Base-by-base conservation (phyloP, 768 basidiomycete genomes). In the Crucibulum laeve region DNA sequence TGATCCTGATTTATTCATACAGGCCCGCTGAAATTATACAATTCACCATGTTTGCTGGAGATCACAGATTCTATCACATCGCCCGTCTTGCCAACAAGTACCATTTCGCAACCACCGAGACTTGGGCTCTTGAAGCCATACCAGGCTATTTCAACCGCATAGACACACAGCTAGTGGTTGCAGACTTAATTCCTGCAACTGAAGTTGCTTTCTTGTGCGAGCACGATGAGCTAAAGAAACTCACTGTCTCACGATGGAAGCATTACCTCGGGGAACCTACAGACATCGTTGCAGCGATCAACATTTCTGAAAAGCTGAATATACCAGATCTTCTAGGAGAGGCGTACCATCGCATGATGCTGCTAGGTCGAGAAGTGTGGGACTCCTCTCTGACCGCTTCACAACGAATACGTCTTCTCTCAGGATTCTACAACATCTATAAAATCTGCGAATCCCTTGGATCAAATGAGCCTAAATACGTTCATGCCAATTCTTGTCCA, bases 151-250 rank as follows among this genome's bases (percentile, higher is more conserved):
- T 32, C 11, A 15, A 32, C 11, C 11, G 15, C 3, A 15, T 11
- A 32, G 28, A 56, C 44, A 32, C 53, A 35, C 34, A 47, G 41
- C 33, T 54, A 7, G 49, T 58, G 11, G 58, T 65, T 3, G 68
- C 67, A 0, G 68, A 62, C n/a, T 59, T 78, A 28, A 63, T 65
- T 4, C 68, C 74, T 44, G 59, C 77, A 42, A 80, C 77, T 2
- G 74, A 77, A 49, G 65, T 77, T 15, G 75, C 77, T 1, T 68
- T 71, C 18, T 64, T 79, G 3, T 78, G 74, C 55, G 69, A 75
- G 32, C 67, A 70, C 28, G 60, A 61, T 3, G 63, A 65, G 30
- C 66, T 79, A 2, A 65, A 73, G 25, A 68, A 70, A 2, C 61
- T 63, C 0, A 65, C 70, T 0, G 62, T 71, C 6, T 40, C 50